These are phyloP conservation scores for Neocallimastix lanati DNA, from an alignment of 192 early-diverging fungal genomes.

Conservation along the genomic window DNA sequence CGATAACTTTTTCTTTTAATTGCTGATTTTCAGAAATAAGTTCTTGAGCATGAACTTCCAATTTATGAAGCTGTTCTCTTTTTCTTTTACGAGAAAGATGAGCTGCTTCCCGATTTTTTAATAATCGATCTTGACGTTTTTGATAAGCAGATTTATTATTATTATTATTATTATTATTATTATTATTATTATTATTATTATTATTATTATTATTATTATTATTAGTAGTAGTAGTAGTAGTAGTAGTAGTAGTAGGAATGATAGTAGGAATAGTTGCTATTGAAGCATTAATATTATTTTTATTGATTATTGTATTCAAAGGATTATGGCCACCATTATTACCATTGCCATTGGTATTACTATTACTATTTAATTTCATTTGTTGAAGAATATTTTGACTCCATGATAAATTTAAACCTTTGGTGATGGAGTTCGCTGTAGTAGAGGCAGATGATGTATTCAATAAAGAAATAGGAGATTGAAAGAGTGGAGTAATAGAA, in stretches of 20 bases:
- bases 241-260: too few species aligned
- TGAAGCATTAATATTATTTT: not conserved
- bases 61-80: conserved; percentile 55
- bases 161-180: not conserved
- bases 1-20: conserved; percentile 29
- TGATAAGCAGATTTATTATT: conserved; percentile 2
- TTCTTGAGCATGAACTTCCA: conserved; percentile 39
- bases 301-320: too few species aligned
- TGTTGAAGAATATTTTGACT: not conserved
- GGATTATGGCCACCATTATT: too few species aligned
- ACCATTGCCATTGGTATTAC: too few species aligned
- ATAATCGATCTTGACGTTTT: conserved; percentile 71
- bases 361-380: not conserved
- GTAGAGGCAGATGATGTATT: not conserved
- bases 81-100: conserved; percentile 77
- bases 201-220: too few species aligned
- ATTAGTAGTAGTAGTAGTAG: too few species aligned
- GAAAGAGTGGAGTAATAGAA: not conserved
- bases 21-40: conserved; percentile 35
- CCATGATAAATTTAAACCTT: not conserved
- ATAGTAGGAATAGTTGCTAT: too few species aligned
- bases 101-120: conserved; percentile 83
- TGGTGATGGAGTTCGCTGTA: not conserved
- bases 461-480: not conserved
- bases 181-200: too few species aligned